These are phyloP conservation scores for Sporisorium exsertum DNA, from an alignment of 1,284 basidiomycete genomes.

Conservation along the genomic window DNA sequence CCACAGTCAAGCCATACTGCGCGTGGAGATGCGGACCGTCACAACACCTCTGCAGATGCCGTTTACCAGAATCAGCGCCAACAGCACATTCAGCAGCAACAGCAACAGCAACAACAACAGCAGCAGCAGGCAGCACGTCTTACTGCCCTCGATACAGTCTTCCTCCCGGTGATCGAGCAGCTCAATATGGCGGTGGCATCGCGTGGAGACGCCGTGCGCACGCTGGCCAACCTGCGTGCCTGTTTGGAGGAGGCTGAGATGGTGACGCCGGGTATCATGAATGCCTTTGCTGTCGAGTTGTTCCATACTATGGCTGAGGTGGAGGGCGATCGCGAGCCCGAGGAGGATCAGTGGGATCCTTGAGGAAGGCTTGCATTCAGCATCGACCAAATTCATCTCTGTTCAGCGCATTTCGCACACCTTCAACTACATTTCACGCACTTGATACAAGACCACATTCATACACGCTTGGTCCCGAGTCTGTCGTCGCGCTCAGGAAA, in stretches of 20 bases:
- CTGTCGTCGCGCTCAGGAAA: no score
- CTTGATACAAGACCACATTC: neutral
- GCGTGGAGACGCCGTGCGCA: constrained; percentile 53
- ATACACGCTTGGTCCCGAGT: neutral
- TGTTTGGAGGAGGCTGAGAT: constrained; percentile 57
- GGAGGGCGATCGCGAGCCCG: constrained; percentile 46
- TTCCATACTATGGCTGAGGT: constrained; percentile 63
- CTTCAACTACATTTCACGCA: neutral
- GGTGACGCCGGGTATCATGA: constrained; percentile 63
- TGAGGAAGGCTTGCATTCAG: neutral
- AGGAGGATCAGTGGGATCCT: constrained; percentile 50
- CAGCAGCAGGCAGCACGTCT: constrained; percentile 33
- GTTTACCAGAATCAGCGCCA: constrained; percentile 9
- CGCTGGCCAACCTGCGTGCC: constrained; percentile 47
- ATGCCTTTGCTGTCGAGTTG: constrained; percentile 64
- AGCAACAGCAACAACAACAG: constrained; percentile 22
- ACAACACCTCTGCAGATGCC: constrained; percentile 5
- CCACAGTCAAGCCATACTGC: constrained; percentile 1
- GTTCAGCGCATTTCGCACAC: neutral
- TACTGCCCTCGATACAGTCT: constrained; percentile 59
- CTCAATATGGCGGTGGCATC: constrained; percentile 58
- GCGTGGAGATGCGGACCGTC: constrained; percentile 8
- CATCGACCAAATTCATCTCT: no score
- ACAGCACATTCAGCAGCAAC: constrained; percentile 25
- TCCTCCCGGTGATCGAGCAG: constrained; percentile 63